Base-by-base conservation (phyloP, 164 flowering plant species). In the Annona cherimola region DNA sequence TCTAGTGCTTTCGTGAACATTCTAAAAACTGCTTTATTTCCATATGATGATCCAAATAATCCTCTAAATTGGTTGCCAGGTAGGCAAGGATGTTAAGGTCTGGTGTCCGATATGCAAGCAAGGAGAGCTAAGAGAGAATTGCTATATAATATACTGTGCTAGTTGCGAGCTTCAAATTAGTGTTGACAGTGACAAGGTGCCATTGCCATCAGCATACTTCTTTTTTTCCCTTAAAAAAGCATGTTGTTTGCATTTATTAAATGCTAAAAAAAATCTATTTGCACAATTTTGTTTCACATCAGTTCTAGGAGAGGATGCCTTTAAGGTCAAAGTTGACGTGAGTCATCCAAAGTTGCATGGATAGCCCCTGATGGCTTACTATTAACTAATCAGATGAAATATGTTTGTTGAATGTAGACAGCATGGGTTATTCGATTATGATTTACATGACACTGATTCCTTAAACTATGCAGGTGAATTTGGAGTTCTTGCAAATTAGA, bases 81-180 rank as follows among this genome's bases (percentile, higher is more conserved):
- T 50, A 12, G 60, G 65, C 68, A 66, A 55, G 41, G 67, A 83
- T 42, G 76, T 69, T 76, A 67, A 43, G 20, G 71, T 83, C 54
- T 95, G 99, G 99, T 95, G 99, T 71, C 99, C 99, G 57, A 76
- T 91, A 71, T 95, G 99, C 83, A 89, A 85, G 83, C 83, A 73
- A 64, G 98, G 98, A 74, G 85, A 81, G 68, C 71, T 95, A 73
- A 80, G 72, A 75, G 89, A 95, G 79, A 83, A 83, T 50, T 71
- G n/a, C 9, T 77, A 50, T 77, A 72, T 72, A 69, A 84, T 95
- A 67, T 80, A 73, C 79, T 95, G 98, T 86, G 78, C 70, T 68
- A 69, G 50, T 45, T 95, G 99, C 79, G 69, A 84, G 68, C 80
- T 91, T 76, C 82, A 80, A 75, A 89, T 95, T 54, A 75, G 71